Percentiles rank a stretch among this genome's conserved stretches.
These are phyloP conservation scores for Panus rudis DNA, from an alignment of 768 basidiomycete genomes.

Conservation along the genomic window DNA sequence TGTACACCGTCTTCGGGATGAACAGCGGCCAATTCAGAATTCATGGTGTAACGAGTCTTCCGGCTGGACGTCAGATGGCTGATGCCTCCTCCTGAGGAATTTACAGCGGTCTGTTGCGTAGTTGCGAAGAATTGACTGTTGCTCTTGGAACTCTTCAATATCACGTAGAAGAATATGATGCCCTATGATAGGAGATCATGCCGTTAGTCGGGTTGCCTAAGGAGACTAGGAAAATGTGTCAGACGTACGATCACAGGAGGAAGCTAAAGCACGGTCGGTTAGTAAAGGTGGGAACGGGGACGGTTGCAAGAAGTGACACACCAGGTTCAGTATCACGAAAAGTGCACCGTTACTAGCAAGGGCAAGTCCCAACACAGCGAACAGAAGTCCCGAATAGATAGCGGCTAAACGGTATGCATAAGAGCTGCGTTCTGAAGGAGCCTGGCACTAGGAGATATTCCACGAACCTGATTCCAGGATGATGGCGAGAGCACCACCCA, in stretches of 20 bases:
- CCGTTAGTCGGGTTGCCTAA: neutral
- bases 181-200: neutral
- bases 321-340: conserved; percentile 9
- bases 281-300: neutral
- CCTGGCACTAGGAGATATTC: neutral
- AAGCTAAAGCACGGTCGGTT: neutral
- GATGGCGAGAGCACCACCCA: conserved; percentile 8
- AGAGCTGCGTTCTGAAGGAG: neutral
- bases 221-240: neutral
- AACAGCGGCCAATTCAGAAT: no score
- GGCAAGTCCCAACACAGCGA: conserved; percentile 15
- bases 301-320: conserved; percentile 5
- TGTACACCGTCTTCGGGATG: no score
- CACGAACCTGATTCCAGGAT: conserved; percentile 17
- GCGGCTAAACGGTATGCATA: conserved; percentile 11
- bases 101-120: no score
- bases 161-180: conserved; percentile 20
- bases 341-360: conserved; percentile 2
- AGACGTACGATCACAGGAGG: conserved; percentile 8
- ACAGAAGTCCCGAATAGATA: conserved; percentile 14
- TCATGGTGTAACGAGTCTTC: no score
- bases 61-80: no score
- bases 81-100: no score
- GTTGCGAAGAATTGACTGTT: neutral
- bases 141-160: conserved; percentile 15